Percentiles rank a stretch among this genome's conserved stretches.
Conservation (phyloP, 371 early-diverging fungal species). For the Actinomucor elegans region DNA sequence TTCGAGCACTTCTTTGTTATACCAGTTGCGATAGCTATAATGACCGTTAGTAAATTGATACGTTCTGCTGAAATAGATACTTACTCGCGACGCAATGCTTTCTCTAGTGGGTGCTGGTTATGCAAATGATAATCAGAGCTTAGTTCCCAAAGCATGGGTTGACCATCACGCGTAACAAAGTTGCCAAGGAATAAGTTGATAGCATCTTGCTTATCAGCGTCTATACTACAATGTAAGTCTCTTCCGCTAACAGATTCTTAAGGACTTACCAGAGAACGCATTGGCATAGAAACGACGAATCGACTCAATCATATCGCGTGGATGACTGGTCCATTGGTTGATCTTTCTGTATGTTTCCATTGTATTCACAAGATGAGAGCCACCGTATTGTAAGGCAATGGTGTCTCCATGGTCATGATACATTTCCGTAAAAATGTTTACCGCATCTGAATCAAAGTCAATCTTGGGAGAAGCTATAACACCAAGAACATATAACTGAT, state of each 20-base stretch:
- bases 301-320: conserved; percentile 94
- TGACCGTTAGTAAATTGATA: not conserved
- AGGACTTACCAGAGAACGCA: conserved; percentile 90
- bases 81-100: conserved; percentile 51
- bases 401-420: conserved; percentile 99
- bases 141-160: conserved; percentile 82
- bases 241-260: too few relatives aligned
- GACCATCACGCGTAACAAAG: conserved; percentile 56
- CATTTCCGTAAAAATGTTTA: conserved; percentile 93
- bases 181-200: conserved; percentile 94
- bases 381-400: conserved; percentile 98
- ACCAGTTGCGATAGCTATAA: conserved; percentile 67
- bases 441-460: conserved; percentile 91
- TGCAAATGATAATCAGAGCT: conserved; percentile 82
- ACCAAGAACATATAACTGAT: conserved; percentile 91
- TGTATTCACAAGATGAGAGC: conserved; percentile 97
- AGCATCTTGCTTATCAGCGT: conserved; percentile 95
- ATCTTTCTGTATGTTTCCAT: conserved; percentile 96
- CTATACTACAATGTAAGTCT: too few relatives aligned
- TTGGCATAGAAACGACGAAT: conserved; percentile 92
- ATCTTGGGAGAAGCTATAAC: conserved; percentile 76
- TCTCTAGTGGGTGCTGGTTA: conserved; percentile 59
- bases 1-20: conserved; percentile 44
- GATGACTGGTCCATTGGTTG: conserved; percentile 92
- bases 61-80: not conserved